phyloP scores from a whole-genome alignment of 257 asterid genomes.

The Solanum infundibuliforme region DNA sequence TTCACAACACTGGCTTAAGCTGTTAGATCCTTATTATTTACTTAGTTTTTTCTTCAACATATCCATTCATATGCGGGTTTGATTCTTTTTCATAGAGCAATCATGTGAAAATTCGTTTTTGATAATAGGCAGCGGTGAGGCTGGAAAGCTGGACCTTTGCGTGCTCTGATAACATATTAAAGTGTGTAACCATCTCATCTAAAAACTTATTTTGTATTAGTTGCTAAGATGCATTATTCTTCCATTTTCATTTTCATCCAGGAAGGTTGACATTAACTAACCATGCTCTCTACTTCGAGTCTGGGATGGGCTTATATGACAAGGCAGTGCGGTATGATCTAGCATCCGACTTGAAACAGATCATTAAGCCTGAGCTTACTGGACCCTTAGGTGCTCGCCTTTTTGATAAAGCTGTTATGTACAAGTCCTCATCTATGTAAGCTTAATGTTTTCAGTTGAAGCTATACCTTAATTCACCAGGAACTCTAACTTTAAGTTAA shows the following conservation, averaged over 20 bases:
- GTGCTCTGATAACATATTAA: background rate
- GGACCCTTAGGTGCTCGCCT: constrained; percentile 97
- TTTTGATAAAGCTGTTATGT: constrained; percentile 93
- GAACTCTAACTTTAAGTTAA: constrained; percentile 23
- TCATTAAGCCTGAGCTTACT: constrained; percentile 80
- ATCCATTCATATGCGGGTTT: background rate
- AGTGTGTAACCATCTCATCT: background rate
- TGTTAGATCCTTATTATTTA: background rate
- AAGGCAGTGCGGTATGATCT: constrained; percentile 81
- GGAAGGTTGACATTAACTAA: constrained; percentile 87
- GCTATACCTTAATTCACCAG: constrained; percentile 9
- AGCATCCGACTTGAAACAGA: constrained; percentile 65
- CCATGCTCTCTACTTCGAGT: constrained; percentile 73
- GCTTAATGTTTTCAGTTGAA: constrained; percentile 26
- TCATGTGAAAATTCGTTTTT: background rate
- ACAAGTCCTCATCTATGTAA: constrained; percentile 71
- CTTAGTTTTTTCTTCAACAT: background rate
- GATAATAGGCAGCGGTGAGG: background rate
- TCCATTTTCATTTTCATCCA: constrained; percentile 16
- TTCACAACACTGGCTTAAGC: background rate
- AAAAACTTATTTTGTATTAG: background rate
- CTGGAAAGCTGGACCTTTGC: background rate
- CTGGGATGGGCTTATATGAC: constrained; percentile 82
- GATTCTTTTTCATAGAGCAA: background rate
- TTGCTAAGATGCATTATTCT: background rate